Percentiles rank a stretch among this genome's conserved stretches.
These are phyloP conservation scores for Pyronema omphalodes DNA, from an alignment of 495 filamentous ascomycete species.

Conservation along the genomic window DNA sequence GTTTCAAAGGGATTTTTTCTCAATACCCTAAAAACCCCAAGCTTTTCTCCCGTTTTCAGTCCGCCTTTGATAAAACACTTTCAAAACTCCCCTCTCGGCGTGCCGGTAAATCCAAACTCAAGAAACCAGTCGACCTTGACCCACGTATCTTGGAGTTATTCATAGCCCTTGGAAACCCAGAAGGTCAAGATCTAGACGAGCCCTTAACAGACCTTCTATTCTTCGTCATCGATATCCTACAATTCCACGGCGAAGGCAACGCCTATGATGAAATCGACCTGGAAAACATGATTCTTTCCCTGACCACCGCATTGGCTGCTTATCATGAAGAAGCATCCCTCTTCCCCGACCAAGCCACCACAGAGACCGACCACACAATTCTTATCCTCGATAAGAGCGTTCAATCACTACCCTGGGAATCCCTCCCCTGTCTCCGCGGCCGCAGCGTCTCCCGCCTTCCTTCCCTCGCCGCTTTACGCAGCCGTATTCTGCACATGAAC, in stretches of 20 bases:
- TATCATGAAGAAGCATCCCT: slow-evolving; percentile 46
- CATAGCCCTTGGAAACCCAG: slow-evolving; percentile 60
- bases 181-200: slow-evolving; percentile 59
- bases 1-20: slow-evolving; percentile 80
- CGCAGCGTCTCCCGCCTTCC: slow-evolving; percentile 68
- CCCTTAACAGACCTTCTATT: slow-evolving; percentile 69
- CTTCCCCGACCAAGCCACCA: slow-evolving; percentile 14
- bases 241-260: slow-evolving; percentile 90
- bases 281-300: slow-evolving; percentile 67
- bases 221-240: slow-evolving; percentile 88
- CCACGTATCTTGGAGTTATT: slow-evolving; percentile 70
- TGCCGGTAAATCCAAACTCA: slow-evolving; percentile 18
- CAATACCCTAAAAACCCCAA: slow-evolving; percentile 41
- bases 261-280: slow-evolving; percentile 97
- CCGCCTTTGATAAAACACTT: slow-evolving; percentile 60
- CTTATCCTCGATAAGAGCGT: slow-evolving; percentile 82
- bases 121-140: slow-evolving; percentile 40
- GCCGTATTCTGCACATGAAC: slow-evolving; percentile 39
- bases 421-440: slow-evolving; percentile 65
- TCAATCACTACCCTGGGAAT: slow-evolving; percentile 90
- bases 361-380: slow-evolving; percentile 52
- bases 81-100: slow-evolving; percentile 74
- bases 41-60: slow-evolving; percentile 52
- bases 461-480: slow-evolving; percentile 59
- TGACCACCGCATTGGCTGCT: slow-evolving; percentile 54